phyloP scores from a whole-genome alignment of 2,329 filamentous ascomycete genomes.

The Sclerotinia borealis region DNA sequence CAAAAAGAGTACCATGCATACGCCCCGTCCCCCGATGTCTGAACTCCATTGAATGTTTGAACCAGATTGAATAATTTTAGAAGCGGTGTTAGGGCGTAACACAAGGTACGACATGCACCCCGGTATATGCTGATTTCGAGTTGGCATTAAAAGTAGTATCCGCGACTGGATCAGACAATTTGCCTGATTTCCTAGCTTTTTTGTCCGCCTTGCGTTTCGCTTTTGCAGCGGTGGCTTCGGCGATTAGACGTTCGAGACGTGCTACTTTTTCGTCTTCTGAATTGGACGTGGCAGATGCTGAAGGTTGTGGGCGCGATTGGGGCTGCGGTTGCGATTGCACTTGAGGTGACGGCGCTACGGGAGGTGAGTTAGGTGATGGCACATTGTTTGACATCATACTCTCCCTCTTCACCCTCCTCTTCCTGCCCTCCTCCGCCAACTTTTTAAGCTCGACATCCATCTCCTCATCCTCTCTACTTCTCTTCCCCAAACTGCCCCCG shows the following conservation, averaged over 20 bases:
- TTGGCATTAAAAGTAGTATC: background rate
- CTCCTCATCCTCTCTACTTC: constrained; percentile 46
- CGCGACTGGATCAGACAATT: constrained; percentile 23
- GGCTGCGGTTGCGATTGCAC: constrained; percentile 14
- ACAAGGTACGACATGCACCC: no score
- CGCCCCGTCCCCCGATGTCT: constrained; percentile 7
- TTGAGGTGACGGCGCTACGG: constrained; percentile 17
- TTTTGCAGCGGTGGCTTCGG: constrained; percentile 37
- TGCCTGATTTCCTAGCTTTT: constrained; percentile 35
- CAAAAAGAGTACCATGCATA: constrained; percentile 8
- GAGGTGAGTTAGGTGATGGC: constrained; percentile 18
- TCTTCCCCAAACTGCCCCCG: constrained; percentile 46
- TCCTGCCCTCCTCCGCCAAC: constrained; percentile 47
- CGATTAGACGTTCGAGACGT: constrained; percentile 40
- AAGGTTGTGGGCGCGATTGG: background rate
- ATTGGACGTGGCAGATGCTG: background rate
- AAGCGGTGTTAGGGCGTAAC: no score
- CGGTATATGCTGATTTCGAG: constrained; percentile 30
- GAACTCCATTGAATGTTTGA: background rate
- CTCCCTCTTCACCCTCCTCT: constrained; percentile 43
- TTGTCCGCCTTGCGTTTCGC: constrained; percentile 32
- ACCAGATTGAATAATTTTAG: constrained; percentile 35
- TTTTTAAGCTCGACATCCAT: constrained; percentile 47
- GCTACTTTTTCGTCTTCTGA: constrained; percentile 39
- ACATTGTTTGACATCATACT: constrained; percentile 33